phyloP scores from a whole-genome alignment of 768 basidiomycete genomes.

The Coprinopsis cinerea region DNA sequence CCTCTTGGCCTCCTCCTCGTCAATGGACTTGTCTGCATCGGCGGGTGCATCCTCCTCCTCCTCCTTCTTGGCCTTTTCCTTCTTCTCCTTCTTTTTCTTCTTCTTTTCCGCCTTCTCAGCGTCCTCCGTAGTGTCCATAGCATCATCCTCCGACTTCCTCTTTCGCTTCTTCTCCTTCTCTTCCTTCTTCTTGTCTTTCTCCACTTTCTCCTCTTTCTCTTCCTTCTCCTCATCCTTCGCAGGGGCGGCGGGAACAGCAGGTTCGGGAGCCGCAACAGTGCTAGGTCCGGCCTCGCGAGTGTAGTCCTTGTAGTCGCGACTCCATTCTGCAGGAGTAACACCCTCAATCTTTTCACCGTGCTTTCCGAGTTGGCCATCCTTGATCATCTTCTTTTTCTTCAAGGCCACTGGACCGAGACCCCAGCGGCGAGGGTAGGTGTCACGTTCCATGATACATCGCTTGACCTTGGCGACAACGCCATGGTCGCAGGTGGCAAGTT shows the following conservation, averaged over 20 bases:
- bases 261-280: conserved; percentile 18
- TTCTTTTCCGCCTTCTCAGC: conserved; percentile 52
- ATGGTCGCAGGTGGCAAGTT: conserved; percentile 96
- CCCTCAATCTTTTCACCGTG: conserved; percentile 87
- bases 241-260: conserved; percentile 18
- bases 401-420: conserved; percentile 95
- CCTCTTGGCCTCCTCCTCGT: conserved; percentile 54
- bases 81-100: conserved; percentile 61
- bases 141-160: conserved; percentile 45
- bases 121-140: conserved; percentile 33
- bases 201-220: conserved; percentile 20
- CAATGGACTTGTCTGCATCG: conserved; percentile 53
- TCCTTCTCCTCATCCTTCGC: conserved; percentile 15
- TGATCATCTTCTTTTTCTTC: conserved; percentile 97
- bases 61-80: conserved; percentile 41
- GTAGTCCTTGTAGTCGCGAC: conserved; percentile 90
- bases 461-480: conserved; percentile 99
- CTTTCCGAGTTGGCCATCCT: conserved; percentile 95
- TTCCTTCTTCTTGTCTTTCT: conserved; percentile 42
- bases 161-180: conserved; percentile 88
- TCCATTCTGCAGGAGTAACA: conserved; percentile 88
- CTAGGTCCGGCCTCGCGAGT: conserved; percentile 46
- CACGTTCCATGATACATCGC: conserved; percentile 98
- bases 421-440: conserved; percentile 97
- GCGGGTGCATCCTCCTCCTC: conserved; percentile 36